Evolutionary conservation across 2,329 filamentous ascomycete genomes (phyloP), one percentile per base, ranked within the genome.

Genomic region (Paramyrothecium roridum): DNA sequence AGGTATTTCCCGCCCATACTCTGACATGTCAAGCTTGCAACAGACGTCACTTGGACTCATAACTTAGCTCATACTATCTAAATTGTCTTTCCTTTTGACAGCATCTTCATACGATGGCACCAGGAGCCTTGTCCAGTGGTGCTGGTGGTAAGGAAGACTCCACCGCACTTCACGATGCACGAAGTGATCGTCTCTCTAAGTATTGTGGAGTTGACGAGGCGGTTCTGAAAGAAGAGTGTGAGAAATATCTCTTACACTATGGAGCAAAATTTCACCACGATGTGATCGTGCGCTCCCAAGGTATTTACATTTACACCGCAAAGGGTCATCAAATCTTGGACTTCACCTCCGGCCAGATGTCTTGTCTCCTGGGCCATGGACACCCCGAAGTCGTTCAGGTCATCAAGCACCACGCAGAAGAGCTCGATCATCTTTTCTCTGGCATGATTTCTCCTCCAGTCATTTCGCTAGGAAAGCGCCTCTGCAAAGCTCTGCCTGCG

Each of bases 281-380:
- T 43, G 60, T 81, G 6, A 76, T 82, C 45, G 70, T 69, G 19
- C 73, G 71, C 40, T 73, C 76, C 12, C 63, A 72, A 26, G 79
- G 79, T 0, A 68, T 76, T 1, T 71, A 72, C 53, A 69, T 84
- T 50, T 80, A 79, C 63, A 78, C 76, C 17, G 69, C 74, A 1
- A 66, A 69, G 10, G 73, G 74, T 8, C 73, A 74, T 50, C 71
- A 72, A 50, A 76, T 85, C 53, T 74, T 85, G 1, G 82, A 86
- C 66, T 84, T 78, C 69, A 86, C 82, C 1, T 85, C 82, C 0
- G 82, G 82, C 16, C 83, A 86, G 58, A 85, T 85, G 81, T 79
- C 76, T 8, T 85, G 77, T 34, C 71, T 86, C 0, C 69, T 86
- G 1, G 83, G 82, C 8, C 83, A 86, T 61, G 77, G 76, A 1